phyloP scores from a whole-genome alignment of 2,329 filamentous ascomycete genomes.

The Claviceps maximensis region DNA sequence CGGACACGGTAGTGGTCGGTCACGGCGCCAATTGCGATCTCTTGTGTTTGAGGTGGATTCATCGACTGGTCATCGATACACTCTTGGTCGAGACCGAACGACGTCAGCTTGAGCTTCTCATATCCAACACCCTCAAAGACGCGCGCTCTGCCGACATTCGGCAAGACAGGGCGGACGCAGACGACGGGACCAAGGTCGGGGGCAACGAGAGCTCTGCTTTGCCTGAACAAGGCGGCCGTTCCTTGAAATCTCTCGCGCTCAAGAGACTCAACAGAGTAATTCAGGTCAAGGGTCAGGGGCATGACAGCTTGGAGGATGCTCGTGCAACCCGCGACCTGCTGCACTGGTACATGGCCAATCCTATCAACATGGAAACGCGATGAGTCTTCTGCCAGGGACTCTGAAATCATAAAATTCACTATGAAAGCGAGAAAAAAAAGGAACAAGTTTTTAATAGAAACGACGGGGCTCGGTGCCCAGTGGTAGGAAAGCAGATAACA shows the following conservation, averaged over 20 bases:
- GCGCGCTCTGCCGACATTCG: conserved; percentile 3
- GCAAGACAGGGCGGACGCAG: conserved; percentile 2
- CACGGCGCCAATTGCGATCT: conserved; percentile 32
- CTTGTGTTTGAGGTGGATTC: conserved; percentile 33
- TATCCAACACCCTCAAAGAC: not conserved
- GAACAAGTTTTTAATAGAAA: not conserved
- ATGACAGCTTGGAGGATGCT: conserved; percentile 33
- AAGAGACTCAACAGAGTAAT: conserved; percentile 26
- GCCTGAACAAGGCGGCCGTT: conserved; percentile 14
- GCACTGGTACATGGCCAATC: conserved; percentile 21
- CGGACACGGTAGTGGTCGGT: conserved; percentile 33
- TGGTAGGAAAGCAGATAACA: not conserved
- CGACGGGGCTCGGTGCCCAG: not conserved
- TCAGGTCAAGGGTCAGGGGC: conserved; percentile 21
- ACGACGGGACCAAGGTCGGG: not conserved
- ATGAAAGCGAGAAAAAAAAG: not conserved
- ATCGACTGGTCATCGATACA: conserved; percentile 31
- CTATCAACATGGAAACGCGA: not conserved
- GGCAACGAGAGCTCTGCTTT: not conserved
- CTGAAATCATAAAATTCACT: no score
- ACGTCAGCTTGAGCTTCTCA: conserved; percentile 2
- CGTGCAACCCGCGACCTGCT: conserved; percentile 28
- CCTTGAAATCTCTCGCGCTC: conserved; percentile 25
- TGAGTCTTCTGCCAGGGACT: not conserved
- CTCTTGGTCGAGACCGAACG: conserved; percentile 18